These are phyloP conservation scores for Paxillus involutus DNA, from an alignment of 768 basidiomycete species.

Conservation along the genomic window DNA sequence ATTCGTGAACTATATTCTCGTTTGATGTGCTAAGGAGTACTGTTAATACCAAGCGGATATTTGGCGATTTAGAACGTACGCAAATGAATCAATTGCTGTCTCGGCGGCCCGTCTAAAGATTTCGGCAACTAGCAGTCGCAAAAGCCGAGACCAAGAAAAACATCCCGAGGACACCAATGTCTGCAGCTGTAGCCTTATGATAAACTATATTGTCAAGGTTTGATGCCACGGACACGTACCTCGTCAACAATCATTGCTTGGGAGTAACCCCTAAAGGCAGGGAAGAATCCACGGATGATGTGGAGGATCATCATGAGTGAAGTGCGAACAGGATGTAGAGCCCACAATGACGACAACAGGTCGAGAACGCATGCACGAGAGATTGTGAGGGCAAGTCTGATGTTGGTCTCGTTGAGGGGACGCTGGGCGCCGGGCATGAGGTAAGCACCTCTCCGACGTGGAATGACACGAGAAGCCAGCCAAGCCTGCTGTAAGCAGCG, in stretches of 20 bases:
- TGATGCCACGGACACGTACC: slow-evolving; percentile 41
- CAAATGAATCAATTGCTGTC: slow-evolving; percentile 65
- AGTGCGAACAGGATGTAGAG: slow-evolving; percentile 66
- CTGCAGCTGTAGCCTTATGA: slow-evolving; percentile 52
- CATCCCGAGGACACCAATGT: slow-evolving; percentile 64
- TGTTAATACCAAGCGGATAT: slow-evolving; percentile 7
- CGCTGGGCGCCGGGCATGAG: slow-evolving; percentile 72
- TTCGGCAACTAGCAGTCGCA: slow-evolving; percentile 60
- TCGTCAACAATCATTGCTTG: slow-evolving; percentile 86
- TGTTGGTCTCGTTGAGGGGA: slow-evolving; percentile 55
- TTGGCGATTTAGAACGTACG: slow-evolving; percentile 50
- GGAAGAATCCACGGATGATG: slow-evolving; percentile 70
- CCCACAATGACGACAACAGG: slow-evolving; percentile 50
- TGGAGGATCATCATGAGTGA: slow-evolving; percentile 72
- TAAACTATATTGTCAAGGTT: slow-evolving; percentile 1
- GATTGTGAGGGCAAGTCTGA: slow-evolving; percentile 56
- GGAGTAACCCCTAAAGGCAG: slow-evolving; percentile 82
- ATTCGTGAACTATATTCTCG: slow-evolving; percentile 70
- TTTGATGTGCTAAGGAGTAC: slow-evolving; percentile 54
- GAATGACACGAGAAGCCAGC: slow-evolving; percentile 55
- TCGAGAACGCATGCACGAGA: slow-evolving; percentile 53
- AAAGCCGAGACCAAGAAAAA: slow-evolving; percentile 68
- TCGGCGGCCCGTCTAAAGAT: slow-evolving; percentile 63
- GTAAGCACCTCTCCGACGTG: slow-evolving; percentile 42
- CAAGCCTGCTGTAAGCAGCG: slow-evolving; percentile 45